These are phyloP conservation scores for Pisolithus microcarpus DNA, from an alignment of 768 basidiomycete species.

Conservation along the genomic window DNA sequence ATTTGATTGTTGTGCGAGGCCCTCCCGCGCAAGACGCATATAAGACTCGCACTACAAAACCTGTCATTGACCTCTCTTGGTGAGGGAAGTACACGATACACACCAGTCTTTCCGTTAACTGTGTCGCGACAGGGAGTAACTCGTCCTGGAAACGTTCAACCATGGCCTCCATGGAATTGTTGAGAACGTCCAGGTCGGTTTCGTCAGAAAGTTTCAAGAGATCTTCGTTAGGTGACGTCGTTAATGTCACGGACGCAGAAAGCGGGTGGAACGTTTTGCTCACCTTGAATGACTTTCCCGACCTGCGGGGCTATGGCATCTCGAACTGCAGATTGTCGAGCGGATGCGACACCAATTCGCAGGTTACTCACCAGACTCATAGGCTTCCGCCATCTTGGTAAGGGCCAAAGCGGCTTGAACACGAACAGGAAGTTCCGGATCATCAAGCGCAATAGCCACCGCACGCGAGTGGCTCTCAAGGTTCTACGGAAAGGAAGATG, in stretches of 20 bases:
- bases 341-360: not conserved
- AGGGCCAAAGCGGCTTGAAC: constrained; percentile 79
- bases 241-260: not conserved
- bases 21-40: constrained; percentile 68
- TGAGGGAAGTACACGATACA: constrained; percentile 18
- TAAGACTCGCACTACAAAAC: constrained; percentile 68
- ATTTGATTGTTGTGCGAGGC: constrained; percentile 41
- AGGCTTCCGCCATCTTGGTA: constrained; percentile 61
- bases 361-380: constrained; percentile 50
- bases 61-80: not conserved
- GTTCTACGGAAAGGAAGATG: constrained; percentile 33
- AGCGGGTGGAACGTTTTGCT: constrained; percentile 1
- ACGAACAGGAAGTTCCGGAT: constrained; percentile 73
- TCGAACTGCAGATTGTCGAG: constrained; percentile 42
- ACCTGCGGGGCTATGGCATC: constrained; percentile 66
- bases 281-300: constrained; percentile 83
- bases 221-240: constrained; percentile 34
- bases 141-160: constrained; percentile 81
- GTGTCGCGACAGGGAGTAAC: constrained; percentile 76
- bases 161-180: constrained; percentile 77
- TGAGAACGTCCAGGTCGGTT: constrained; percentile 81
- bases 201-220: constrained; percentile 88
- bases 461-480: constrained; percentile 58
- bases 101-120: constrained; percentile 71
- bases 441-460: constrained; percentile 62